phyloP scores from a whole-genome alignment of 2,329 filamentous ascomycete genomes.

The Ophiostoma australiae region DNA sequence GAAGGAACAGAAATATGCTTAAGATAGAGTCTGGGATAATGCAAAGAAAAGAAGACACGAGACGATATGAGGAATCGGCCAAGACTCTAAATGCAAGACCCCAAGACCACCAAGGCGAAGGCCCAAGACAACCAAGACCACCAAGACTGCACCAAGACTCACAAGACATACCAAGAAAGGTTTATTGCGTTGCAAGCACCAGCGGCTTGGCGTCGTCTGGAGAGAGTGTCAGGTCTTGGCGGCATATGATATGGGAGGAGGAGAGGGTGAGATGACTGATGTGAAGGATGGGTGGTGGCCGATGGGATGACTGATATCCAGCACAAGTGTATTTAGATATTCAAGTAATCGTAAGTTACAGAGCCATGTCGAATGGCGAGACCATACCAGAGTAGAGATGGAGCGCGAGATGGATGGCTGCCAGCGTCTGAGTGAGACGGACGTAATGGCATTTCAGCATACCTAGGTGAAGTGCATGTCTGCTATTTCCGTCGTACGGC shows the following conservation, averaged over 20 bases:
- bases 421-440: neutral
- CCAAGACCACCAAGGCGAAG: slow-evolving; percentile 5
- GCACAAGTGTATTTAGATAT: neutral
- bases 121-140: neutral
- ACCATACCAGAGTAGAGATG: neutral
- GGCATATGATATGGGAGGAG: neutral
- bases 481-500: neutral
- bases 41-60: neutral
- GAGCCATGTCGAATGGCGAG: neutral
- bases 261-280: neutral
- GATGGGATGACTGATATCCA: neutral
- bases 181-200: neutral
- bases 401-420: neutral
- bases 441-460: neutral
- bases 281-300: neutral
- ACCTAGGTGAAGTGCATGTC: neutral
- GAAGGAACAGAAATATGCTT: neutral
- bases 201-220: slow-evolving; percentile 11
- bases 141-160: slow-evolving; percentile 7
- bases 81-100: neutral
- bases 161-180: slow-evolving; percentile 12
- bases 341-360: neutral
- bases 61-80: slow-evolving; percentile 8
- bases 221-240: slow-evolving; percentile 10
- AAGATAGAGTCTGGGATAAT: neutral